A percentile compares a stretch with the other conserved stretches of the same genome.
These are phyloP conservation scores for Glomus cerebriforme DNA, from an alignment of 192 early-diverging fungal species.

Conservation along the genomic window DNA sequence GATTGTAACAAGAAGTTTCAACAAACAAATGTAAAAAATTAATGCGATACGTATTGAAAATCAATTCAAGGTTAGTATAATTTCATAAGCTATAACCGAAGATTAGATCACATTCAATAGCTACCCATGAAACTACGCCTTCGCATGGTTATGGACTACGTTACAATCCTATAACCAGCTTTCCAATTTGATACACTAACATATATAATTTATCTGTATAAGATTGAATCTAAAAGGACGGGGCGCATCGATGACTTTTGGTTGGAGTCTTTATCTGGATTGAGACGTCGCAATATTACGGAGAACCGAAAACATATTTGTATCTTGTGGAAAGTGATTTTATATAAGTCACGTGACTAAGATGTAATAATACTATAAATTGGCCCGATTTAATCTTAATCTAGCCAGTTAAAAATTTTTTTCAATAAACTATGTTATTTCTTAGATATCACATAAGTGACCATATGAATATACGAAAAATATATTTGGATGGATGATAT, in stretches of 20 bases:
- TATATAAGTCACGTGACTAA: too few relatives aligned
- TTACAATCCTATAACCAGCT: not conserved
- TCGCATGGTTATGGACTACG: slow-evolving; percentile 7
- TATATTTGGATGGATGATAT: too few relatives aligned
- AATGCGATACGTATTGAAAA: slow-evolving; percentile 12
- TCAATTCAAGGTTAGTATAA: not conserved
- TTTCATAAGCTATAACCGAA: not conserved
- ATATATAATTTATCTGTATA: slow-evolving; percentile 7
- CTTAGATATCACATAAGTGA: too few relatives aligned
- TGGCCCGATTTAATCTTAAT: too few relatives aligned
- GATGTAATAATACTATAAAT: too few relatives aligned
- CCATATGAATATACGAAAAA: too few relatives aligned
- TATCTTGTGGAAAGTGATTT: too few relatives aligned
- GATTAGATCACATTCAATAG: slow-evolving; percentile 10
- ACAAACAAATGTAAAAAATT: not conserved
- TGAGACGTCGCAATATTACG: not conserved
- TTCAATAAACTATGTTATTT: too few relatives aligned
- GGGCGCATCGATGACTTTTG: slow-evolving; percentile 14
- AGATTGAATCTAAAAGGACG: slow-evolving; percentile 14
- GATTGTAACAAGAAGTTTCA: slow-evolving; percentile 10
- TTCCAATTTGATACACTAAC: not conserved
- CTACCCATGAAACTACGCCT: slow-evolving; percentile 13
- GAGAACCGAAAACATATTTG: too few relatives aligned
- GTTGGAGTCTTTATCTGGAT: not conserved
- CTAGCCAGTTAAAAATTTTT: too few relatives aligned